Base-by-base conservation (phyloP, 306 rosid genomes). In the Prunus fruticosa region DNA sequence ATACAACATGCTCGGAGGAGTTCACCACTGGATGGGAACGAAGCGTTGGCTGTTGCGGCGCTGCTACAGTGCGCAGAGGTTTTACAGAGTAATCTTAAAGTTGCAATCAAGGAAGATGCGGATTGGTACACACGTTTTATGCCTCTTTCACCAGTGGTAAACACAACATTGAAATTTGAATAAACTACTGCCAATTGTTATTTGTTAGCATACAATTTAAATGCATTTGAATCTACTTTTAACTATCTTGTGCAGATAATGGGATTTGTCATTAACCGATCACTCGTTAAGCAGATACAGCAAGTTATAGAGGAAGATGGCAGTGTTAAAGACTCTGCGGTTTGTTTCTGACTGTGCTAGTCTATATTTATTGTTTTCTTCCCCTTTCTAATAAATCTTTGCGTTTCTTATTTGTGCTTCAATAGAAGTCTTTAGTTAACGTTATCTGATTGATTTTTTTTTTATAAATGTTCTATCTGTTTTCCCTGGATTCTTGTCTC, bases 101-200 rank as follows among this genome's bases (percentile, higher is more conserved):
- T 86, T 65, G 81, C 93, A 57, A 80, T 92, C 34, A 88, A 88
- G 87, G 92, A 88, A 83, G 96, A 87, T 49, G 82, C 78, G 41
- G 93, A 95, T 80, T 90, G 97, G 97, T 73, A 83, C 64, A 58
- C 80, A 58, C 97, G 90, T 71, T 90, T 90, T 82, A 92, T 90
- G 97, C 97, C 98, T 77, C 89, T 95, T 67, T 69, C 97, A 13
- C 89, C 88, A 84, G 82, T 90, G 95, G 98, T 95, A 87, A 81
- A 66, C 25, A 82, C 46, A 67, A 68, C 65, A 46, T 63, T 70
- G 60, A 62, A 49, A 71, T 81, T 72, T 77, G 38, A 69, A 64
- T 34, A 15, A 81, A 52, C 38, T 69, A 58, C 47, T 61, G 63
- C 50, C 23, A 1, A 56, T 58, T 58, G 58, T 73, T 74, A 72